Conservation (phyloP, 345 rosid genomes). For the Melaleuca quinquenervia region DNA sequence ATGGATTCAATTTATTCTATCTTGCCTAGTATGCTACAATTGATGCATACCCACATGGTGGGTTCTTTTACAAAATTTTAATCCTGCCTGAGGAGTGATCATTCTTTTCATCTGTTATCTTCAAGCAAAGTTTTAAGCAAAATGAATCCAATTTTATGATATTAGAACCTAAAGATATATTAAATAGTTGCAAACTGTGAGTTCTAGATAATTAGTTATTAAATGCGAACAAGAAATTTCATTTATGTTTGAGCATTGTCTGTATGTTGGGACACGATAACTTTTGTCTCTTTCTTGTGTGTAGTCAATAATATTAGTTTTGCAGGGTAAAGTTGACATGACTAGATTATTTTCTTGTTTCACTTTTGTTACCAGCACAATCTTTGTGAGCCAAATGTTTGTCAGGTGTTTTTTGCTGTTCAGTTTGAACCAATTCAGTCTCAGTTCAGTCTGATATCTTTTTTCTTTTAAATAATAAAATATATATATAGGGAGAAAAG, state of each 20-base stretch:
- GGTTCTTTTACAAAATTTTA: background rate
- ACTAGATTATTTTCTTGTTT: background rate
- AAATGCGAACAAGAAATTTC: background rate
- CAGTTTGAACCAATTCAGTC: background rate
- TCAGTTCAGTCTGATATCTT: background rate
- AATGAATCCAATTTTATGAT: background rate
- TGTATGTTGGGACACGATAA: background rate
- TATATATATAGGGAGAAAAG: background rate
- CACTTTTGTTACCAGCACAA: background rate
- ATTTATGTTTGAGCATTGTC: background rate
- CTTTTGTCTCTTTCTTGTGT: background rate
- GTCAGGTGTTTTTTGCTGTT: background rate
- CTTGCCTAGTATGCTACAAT: background rate
- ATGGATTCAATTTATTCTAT: background rate
- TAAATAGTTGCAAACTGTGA: background rate
- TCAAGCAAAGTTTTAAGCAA: background rate
- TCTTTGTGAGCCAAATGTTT: background rate
- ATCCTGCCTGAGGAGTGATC: background rate
- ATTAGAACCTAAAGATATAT: background rate
- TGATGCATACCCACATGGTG: background rate
- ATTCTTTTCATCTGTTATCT: background rate
- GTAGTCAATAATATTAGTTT: background rate
- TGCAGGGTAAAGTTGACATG: background rate
- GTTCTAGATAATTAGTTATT: background rate
- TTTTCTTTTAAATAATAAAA: background rate